Evolutionary conservation across 176 grass and related monocot species (phyloP).

Genomic region (Phoenix roebelenii): DNA sequence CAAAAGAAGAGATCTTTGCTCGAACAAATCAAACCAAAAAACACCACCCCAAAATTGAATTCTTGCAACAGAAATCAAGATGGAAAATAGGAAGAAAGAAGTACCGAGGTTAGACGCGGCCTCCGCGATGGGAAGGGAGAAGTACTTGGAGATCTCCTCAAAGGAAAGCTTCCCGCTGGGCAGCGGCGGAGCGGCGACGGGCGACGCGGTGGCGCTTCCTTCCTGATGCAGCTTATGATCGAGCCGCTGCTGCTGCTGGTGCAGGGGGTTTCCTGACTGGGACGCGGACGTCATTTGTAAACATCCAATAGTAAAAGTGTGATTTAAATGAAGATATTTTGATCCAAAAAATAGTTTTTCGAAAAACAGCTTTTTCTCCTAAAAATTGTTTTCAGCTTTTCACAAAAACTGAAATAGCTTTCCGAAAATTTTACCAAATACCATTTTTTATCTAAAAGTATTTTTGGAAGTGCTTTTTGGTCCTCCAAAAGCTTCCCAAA

Average conservation of each 20-base stretch:
- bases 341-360: too few relatives aligned
- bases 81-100: background rate
- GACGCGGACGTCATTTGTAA: constrained; percentile 1
- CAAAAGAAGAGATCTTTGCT: too few relatives aligned
- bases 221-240: constrained; percentile 9
- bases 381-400: too few relatives aligned
- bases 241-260: background rate
- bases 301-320: background rate
- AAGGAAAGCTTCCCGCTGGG: constrained; percentile 50
- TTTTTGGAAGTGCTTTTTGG: too few relatives aligned
- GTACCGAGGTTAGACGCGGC: constrained; percentile 77
- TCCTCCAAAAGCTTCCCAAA: too few relatives aligned
- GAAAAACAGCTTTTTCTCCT: too few relatives aligned
- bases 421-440: too few relatives aligned
- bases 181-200: background rate
- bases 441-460: too few relatives aligned
- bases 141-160: constrained; percentile 91
- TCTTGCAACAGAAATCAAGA: background rate
- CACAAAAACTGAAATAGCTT: too few relatives aligned
- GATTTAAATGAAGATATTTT: too few relatives aligned
- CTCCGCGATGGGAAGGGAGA: constrained; percentile 83
- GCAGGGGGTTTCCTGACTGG: too few relatives aligned
- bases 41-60: background rate
- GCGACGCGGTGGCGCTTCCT: constrained; percentile 5
- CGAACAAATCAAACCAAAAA: background rate